Percentiles rank a stretch among this genome's conserved stretches.
Evolutionary conservation across 2,329 filamentous ascomycete species (phyloP).

Genomic region (Coleophoma cylindrospora): DNA sequence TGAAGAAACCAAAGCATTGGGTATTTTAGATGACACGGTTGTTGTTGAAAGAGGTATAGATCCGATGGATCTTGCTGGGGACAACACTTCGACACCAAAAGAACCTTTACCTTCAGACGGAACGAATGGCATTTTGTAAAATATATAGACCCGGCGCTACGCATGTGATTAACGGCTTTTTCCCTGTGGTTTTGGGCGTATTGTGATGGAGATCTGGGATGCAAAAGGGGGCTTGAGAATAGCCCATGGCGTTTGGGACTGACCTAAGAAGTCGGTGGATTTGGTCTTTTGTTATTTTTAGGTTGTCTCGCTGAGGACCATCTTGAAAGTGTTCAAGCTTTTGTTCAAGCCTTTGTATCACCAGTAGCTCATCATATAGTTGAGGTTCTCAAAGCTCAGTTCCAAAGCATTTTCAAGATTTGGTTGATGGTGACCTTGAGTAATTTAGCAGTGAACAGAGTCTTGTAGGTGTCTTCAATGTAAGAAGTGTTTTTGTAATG

Average conservation of each 20-base stretch:
- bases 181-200: slow-evolving; percentile 17
- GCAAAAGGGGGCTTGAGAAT: slow-evolving; percentile 19
- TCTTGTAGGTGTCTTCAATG: too few relatives aligned
- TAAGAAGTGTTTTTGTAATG: too few relatives aligned
- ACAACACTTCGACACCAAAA: not conserved
- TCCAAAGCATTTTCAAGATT: too few relatives aligned
- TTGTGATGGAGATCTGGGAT: slow-evolving; percentile 10
- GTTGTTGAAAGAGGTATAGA: slow-evolving; percentile 25
- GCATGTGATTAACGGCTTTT: slow-evolving; percentile 12
- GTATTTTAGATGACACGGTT: slow-evolving; percentile 26
- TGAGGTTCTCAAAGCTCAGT: too few relatives aligned
- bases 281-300: not conserved
- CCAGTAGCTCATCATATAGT: slow-evolving; percentile 1
- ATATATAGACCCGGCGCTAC: slow-evolving; percentile 26
- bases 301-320: too few relatives aligned
- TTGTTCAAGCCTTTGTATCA: not conserved
- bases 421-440: too few relatives aligned
- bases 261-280: not conserved
- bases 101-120: slow-evolving; percentile 12
- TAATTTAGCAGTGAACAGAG: too few relatives aligned
- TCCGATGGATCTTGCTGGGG: slow-evolving; percentile 6
- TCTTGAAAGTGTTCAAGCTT: too few relatives aligned
- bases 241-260: slow-evolving; percentile 11
- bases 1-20: slow-evolving; percentile 36
- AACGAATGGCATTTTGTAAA: slow-evolving; percentile 29